A percentile compares a stretch with the other conserved stretches of the same genome.
Conservation (phyloP, 2,329 filamentous ascomycete genomes). For the Epichloe brachyelytri region DNA sequence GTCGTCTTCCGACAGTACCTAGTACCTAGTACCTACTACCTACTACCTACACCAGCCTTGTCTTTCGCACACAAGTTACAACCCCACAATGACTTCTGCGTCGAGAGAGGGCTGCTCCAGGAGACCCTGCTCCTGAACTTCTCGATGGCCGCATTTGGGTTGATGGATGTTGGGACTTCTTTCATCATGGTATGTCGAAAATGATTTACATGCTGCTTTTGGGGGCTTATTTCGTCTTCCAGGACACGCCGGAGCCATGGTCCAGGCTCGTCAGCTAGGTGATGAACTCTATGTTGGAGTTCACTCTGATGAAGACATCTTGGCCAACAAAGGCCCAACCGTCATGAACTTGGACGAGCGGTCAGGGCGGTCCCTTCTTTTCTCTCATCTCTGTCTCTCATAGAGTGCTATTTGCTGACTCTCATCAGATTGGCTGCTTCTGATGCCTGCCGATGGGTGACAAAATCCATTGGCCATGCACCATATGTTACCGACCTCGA, state of each 20-base stretch:
- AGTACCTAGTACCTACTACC: background rate
- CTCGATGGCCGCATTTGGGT: conserved; percentile 80
- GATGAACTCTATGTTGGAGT: conserved; percentile 82
- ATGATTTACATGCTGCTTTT: background rate
- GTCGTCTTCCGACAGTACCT: too few species aligned
- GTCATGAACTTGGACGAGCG: conserved; percentile 92
- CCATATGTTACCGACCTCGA: conserved; percentile 90
- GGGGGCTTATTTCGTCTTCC: background rate
- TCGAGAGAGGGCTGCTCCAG: conserved; percentile 14
- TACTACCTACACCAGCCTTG: background rate
- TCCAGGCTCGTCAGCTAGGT: conserved; percentile 87
- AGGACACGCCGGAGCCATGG: conserved; percentile 94
- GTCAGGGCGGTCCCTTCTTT: conserved; percentile 23
- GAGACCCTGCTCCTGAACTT: conserved; percentile 40
- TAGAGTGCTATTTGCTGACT: background rate
- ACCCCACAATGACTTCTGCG: conserved; percentile 12
- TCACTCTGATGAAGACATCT: conserved; percentile 89
- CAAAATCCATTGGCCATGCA: conserved; percentile 66
- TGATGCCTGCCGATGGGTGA: conserved; percentile 91
- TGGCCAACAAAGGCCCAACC: conserved; percentile 94
- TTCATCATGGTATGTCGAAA: conserved; percentile 64
- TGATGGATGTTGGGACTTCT: conserved; percentile 98
- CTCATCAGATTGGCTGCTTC: conserved; percentile 63
- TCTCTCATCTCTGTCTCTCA: background rate
- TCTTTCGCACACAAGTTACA: too few species aligned